A percentile compares a stretch with the other conserved stretches of the same genome.
These are phyloP conservation scores for Quercus berberidifolia DNA, from an alignment of 306 rosid species.

Conservation along the genomic window DNA sequence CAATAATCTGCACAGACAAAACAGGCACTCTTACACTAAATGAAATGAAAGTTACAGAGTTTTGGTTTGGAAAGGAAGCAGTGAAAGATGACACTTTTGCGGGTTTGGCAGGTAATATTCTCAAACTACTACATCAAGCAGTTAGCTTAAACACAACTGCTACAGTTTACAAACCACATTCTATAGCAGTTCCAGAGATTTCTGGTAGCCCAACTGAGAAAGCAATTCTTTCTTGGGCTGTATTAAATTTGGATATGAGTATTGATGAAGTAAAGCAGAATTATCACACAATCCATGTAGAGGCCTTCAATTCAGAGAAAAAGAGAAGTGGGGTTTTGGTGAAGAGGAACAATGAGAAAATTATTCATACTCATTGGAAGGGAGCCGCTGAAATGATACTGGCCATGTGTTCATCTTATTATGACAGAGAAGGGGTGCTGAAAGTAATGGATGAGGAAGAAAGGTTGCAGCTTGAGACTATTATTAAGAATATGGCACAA, in stretches of 20 bases:
- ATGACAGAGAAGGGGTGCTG: constrained; percentile 1
- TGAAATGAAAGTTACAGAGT: constrained; percentile 24
- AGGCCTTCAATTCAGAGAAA: constrained; percentile 22
- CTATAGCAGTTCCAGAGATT: constrained; percentile 9
- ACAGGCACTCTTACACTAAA: constrained; percentile 25
- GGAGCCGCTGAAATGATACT: constrained; percentile 30
- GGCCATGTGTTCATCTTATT: constrained; percentile 19
- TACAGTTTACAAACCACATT: constrained; percentile 8
- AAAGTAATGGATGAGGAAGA: constrained; percentile 8
- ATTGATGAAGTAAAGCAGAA: constrained; percentile 19
- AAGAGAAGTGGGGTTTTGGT: constrained; percentile 25
- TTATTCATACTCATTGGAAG: constrained; percentile 16
- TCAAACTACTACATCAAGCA: constrained; percentile 12
- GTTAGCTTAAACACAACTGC: constrained; percentile 21
- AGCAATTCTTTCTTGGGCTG: constrained; percentile 22
- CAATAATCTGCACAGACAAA: constrained; percentile 27
- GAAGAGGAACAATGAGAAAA: background rate
- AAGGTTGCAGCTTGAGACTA: background rate
- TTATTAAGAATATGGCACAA: constrained; percentile 19
- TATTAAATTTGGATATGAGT: constrained; percentile 1
- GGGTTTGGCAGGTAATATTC: background rate
- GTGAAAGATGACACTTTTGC: background rate
- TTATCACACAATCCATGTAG: constrained; percentile 17
- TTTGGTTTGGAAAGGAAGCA: constrained; percentile 21
- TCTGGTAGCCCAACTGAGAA: constrained; percentile 29